Conservation (phyloP, 2,329 filamentous ascomycete genomes). For the Cryphonectria carpinicola region DNA sequence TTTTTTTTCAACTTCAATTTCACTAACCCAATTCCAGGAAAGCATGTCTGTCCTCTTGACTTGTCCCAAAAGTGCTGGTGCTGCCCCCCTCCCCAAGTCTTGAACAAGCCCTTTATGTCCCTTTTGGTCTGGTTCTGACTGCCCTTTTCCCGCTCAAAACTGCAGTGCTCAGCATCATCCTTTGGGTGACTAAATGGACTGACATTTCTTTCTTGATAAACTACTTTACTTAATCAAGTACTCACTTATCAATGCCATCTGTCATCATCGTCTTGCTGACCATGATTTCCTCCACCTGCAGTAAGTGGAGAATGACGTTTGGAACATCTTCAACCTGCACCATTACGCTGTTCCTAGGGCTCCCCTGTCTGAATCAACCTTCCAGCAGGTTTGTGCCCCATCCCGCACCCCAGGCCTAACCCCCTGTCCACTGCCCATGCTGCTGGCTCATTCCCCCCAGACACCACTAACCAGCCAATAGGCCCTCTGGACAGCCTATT, state of each 20-base stretch:
- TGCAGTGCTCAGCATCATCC: neutral
- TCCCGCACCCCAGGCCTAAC: neutral
- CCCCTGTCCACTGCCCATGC: neutral
- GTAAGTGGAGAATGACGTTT: constrained; percentile 10
- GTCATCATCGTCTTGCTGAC: neutral
- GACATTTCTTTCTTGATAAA: neutral
- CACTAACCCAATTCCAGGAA: neutral
- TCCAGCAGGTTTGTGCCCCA: constrained; percentile 11
- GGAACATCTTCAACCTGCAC: constrained; percentile 1
- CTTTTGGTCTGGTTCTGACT: neutral
- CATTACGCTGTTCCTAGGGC: constrained; percentile 11
- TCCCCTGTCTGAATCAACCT: constrained; percentile 6
- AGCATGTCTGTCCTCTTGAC: neutral
- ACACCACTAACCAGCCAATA: neutral
- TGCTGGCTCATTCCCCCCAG: neutral
- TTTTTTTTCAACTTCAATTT: neutral
- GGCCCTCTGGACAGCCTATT: neutral
- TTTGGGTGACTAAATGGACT: neutral
- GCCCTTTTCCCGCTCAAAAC: neutral
- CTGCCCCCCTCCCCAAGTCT: neutral
- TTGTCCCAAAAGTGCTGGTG: neutral
- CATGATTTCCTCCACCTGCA: neutral
- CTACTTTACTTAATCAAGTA: no score
- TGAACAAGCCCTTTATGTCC: neutral
- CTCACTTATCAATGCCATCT: neutral